Evolutionary conservation across 1,139 yeast species (phyloP), one percentile per base, ranked within the genome.

Genomic region (Geotrichum fermentans): DNA sequence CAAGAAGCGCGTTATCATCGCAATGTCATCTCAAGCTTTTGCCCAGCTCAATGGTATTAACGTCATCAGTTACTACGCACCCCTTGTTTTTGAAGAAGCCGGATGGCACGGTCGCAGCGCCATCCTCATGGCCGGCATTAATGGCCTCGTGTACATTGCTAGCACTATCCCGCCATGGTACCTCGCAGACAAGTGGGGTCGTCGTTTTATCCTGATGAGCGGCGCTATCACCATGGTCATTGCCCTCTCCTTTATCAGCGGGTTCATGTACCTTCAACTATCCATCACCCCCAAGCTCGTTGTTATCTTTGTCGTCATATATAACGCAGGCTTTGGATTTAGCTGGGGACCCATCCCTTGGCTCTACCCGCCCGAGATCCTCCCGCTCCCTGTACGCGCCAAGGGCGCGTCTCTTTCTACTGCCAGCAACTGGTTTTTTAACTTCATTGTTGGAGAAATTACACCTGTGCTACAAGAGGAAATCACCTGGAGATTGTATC

Each of bases 291-390:
- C 96, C 5, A 72, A 72, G n/a, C 65, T 80, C 51, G 96, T 88
- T 32, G 96, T 88, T 2, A 61, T 77, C 1, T 79, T 85, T 60
- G 95, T 89, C 18, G 77, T 89, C 47, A 67, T 85, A 8, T 84
- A 82, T 68, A 89, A 88, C 61, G 86, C 95, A 0, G 85, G 85
- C 29, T 88, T 88, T 68, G 96, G 96, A 10, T 80, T 80, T 58
- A 67, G 72, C 4, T 88, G 95, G 95, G 96, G 96, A 8, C 96
- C 97, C 2, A 82, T 89, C 52, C 96, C 96, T 7, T 89, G 97
- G 97, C 73, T 89, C 58, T 83, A 86, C 69, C 87, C 89, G 42
- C 80, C 83, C 33, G 97, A 89, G 68, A 90, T 89, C 48, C 75
- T 89, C 52, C 97, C 97, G 0, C 77, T 86, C 53, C 73, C 83